These are phyloP conservation scores for Solanum megistacrolobum DNA, from an alignment of 257 asterid species.

Conservation along the genomic window DNA sequence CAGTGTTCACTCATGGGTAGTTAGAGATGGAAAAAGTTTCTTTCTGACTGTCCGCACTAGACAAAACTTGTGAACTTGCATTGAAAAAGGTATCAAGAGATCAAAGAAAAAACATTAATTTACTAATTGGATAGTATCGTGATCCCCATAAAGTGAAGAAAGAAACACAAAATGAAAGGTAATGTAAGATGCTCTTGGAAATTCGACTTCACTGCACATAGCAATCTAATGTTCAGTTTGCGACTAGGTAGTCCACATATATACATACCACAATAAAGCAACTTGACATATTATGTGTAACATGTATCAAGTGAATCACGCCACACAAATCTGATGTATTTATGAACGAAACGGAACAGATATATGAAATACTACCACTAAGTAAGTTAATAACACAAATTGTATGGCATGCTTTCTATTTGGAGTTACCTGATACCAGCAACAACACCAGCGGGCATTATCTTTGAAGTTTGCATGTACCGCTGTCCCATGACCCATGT, in stretches of 20 bases:
- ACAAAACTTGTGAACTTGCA: neutral
- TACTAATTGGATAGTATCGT: neutral
- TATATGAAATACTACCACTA: neutral
- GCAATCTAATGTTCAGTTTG: neutral
- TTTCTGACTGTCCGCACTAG: neutral
- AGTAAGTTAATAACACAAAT: neutral
- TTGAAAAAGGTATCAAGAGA: neutral
- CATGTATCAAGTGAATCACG: neutral
- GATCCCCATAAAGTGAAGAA: neutral
- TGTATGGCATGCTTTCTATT: neutral
- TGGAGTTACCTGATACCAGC: slow-evolving; percentile 77
- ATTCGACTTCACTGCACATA: neutral
- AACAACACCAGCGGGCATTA: slow-evolving; percentile 95
- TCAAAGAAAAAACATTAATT: neutral
- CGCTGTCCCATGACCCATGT: slow-evolving; percentile 82
- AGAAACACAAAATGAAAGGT: neutral
- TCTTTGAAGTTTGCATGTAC: slow-evolving; percentile 63
- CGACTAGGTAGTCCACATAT: neutral
- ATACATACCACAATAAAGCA: neutral
- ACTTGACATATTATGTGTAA: neutral
- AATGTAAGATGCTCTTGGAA: neutral
- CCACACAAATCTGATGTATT: neutral
- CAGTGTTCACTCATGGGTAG: neutral
- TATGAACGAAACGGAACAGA: neutral
- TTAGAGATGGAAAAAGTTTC: neutral